These are phyloP conservation scores for Chaetomiaceae sp. DNA, from an alignment of 2,329 filamentous ascomycete species.

Conservation along the genomic window DNA sequence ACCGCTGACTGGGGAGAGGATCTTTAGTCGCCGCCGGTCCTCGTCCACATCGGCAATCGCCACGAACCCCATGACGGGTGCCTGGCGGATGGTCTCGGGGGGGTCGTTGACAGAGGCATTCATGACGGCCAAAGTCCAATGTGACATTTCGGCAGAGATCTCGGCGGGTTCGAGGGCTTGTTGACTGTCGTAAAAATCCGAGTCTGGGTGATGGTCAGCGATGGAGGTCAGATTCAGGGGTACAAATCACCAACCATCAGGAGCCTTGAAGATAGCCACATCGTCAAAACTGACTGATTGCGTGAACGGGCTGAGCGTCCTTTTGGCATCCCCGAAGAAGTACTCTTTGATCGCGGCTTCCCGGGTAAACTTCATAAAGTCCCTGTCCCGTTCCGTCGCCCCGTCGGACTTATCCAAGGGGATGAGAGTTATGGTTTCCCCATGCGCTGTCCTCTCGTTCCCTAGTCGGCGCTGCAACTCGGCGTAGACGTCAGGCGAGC, in stretches of 20 bases:
- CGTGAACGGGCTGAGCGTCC: constrained; percentile 79
- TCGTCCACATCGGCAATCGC: constrained; percentile 91
- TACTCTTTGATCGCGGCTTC: constrained; percentile 83
- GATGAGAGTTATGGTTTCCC: constrained; percentile 69
- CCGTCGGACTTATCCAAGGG: constrained; percentile 81
- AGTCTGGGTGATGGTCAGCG: constrained; percentile 11
- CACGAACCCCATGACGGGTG: constrained; percentile 85
- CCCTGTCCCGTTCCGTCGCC: constrained; percentile 68
- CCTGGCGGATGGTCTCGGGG: constrained; percentile 68
- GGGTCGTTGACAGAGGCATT: constrained; percentile 66
- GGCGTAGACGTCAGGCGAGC: constrained; percentile 69
- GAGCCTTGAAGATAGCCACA: constrained; percentile 66
- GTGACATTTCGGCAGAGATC: constrained; percentile 64
- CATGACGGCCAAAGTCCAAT: constrained; percentile 81
- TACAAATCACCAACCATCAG: constrained; percentile 51
- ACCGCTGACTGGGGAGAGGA: constrained; percentile 80
- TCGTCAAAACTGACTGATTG: constrained; percentile 76
- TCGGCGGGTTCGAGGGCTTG: constrained; percentile 57
- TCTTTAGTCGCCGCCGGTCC: constrained; percentile 70
- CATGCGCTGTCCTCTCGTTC: constrained; percentile 48
- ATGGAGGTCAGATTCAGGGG: neutral
- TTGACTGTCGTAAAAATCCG: constrained; percentile 25
- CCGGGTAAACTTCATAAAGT: constrained; percentile 67
- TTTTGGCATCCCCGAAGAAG: constrained; percentile 79
- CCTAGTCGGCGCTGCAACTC: constrained; percentile 69